A percentile compares a stretch with the other conserved stretches of the same genome.
These are phyloP conservation scores for Styphnolobium japonicum DNA, from an alignment of 306 rosid species.

Conservation along the genomic window DNA sequence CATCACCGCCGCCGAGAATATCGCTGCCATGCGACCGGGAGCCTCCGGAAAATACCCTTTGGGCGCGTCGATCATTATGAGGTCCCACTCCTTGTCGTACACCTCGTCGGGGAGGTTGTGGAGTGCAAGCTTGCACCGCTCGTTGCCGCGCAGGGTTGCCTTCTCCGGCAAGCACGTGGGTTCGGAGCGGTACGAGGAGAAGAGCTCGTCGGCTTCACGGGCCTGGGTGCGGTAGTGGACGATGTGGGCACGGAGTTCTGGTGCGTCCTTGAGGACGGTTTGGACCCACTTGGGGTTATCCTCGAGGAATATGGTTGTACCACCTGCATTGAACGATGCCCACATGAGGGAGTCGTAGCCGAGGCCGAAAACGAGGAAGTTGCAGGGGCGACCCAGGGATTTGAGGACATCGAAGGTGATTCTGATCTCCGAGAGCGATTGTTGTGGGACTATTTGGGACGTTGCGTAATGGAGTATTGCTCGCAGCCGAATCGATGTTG, in stretches of 20 bases:
- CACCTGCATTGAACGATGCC: constrained; percentile 68
- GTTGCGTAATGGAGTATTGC: constrained; percentile 86
- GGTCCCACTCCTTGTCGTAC: constrained; percentile 72
- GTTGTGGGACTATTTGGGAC: constrained; percentile 55
- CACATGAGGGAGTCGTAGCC: constrained; percentile 92
- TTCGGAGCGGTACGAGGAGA: constrained; percentile 40
- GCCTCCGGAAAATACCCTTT: constrained; percentile 72
- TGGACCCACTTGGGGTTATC: constrained; percentile 85
- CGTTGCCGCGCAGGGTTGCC: constrained; percentile 49
- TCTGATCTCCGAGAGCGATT: constrained; percentile 49
- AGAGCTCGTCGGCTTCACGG: constrained; percentile 51
- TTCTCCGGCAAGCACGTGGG: constrained; percentile 44
- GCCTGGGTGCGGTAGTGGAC: constrained; percentile 69
- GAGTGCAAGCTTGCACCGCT: constrained; percentile 57
- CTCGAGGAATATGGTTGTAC: constrained; percentile 75
- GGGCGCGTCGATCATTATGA: constrained; percentile 89
- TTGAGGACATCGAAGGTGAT: constrained; percentile 57
- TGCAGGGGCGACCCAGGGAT: constrained; percentile 49
- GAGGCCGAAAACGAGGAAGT: constrained; percentile 73
- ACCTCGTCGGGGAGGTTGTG: constrained; percentile 62
- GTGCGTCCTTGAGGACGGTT: constrained; percentile 54
- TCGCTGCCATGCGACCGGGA: constrained; percentile 86
- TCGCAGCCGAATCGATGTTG: constrained; percentile 42
- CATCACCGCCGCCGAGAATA: constrained; percentile 73
- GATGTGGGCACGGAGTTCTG: constrained; percentile 47